Percentiles rank a stretch among this genome's conserved stretches.
Conservation (phyloP, 805 yeast species). For the Starmerella stigmatis region DNA sequence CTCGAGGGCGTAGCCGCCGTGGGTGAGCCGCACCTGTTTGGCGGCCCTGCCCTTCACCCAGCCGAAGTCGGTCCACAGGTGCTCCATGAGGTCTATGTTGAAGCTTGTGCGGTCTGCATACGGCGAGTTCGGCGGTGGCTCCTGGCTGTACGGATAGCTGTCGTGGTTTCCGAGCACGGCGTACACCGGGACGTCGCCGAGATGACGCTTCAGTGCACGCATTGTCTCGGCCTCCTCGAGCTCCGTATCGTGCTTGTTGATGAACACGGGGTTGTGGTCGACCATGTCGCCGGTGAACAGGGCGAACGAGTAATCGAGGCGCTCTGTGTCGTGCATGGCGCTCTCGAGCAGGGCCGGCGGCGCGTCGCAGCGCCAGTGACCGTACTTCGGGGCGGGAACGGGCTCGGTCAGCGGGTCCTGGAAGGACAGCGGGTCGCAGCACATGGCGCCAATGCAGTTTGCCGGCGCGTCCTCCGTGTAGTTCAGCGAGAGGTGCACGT, state of each 20-base stretch:
- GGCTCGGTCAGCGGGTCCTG: slow-evolving; percentile 32
- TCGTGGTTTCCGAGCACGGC: slow-evolving; percentile 65
- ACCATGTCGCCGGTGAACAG: slow-evolving; percentile 67
- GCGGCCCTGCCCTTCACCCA: slow-evolving; percentile 37
- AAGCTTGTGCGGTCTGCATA: slow-evolving; percentile 37
- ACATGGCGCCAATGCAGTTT: slow-evolving; percentile 35
- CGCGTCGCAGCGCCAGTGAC: slow-evolving; percentile 54
- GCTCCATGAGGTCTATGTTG: slow-evolving; percentile 41
- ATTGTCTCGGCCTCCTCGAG: slow-evolving; percentile 44
- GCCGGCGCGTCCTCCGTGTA: slow-evolving; percentile 39
- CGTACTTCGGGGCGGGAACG: slow-evolving; percentile 47
- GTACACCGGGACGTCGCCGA: slow-evolving; percentile 46
- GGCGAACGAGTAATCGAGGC: slow-evolving; percentile 43
- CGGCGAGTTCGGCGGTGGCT: slow-evolving; percentile 45
- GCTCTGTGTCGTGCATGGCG: slow-evolving; percentile 38
- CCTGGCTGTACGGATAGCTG: slow-evolving; percentile 60
- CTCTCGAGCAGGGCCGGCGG: slow-evolving; percentile 54
- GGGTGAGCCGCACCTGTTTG: slow-evolving; percentile 38
- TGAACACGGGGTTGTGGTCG: slow-evolving; percentile 48
- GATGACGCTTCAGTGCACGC: slow-evolving; percentile 42
- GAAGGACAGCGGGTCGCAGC: slow-evolving; percentile 47
- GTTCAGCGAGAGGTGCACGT: slow-evolving; percentile 50
- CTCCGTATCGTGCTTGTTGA: slow-evolving; percentile 40
- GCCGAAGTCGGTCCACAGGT: slow-evolving; percentile 36
- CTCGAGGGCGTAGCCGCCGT: slow-evolving; percentile 50